These are phyloP conservation scores for Neoboletus subvelutipes DNA, from an alignment of 768 basidiomycete genomes.

Conservation along the genomic window DNA sequence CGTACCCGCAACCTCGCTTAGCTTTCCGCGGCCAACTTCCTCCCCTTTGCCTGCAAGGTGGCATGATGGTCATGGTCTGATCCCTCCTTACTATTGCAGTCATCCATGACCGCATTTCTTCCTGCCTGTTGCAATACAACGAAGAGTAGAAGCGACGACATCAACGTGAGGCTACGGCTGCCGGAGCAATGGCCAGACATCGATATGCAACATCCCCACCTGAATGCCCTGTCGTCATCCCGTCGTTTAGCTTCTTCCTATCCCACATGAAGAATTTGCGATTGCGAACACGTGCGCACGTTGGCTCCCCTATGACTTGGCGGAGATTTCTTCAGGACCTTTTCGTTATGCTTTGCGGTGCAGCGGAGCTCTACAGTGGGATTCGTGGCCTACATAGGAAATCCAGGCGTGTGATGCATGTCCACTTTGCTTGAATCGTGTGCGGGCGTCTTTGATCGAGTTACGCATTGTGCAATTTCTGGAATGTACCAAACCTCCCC, in stretches of 20 bases:
- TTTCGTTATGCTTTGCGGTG: constrained; percentile 24
- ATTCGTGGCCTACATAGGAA: constrained; percentile 20
- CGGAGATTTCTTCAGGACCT: constrained; percentile 22
- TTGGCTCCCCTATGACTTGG: constrained; percentile 18
- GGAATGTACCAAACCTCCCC: constrained; percentile 14
- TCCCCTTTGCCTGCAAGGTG: constrained; percentile 30
- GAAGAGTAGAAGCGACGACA: constrained; percentile 27
- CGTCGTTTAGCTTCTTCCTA: constrained; percentile 15
- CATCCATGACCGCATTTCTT: constrained; percentile 20
- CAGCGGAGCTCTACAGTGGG: constrained; percentile 11
- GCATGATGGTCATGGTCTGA: constrained; percentile 20
- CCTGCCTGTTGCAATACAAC: constrained; percentile 26
- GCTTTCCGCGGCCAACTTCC: constrained; percentile 21
- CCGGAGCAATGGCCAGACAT: constrained; percentile 22
- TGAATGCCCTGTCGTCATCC: constrained; percentile 7
- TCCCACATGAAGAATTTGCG: constrained; percentile 23
- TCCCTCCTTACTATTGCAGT: constrained; percentile 25
- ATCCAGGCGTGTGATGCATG: constrained; percentile 28
- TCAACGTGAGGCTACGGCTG: constrained; percentile 28
- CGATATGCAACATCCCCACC: constrained; percentile 21
- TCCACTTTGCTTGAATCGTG: constrained; percentile 13
- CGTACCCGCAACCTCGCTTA: constrained; percentile 29
- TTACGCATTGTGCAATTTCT: constrained; percentile 29
- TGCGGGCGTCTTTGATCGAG: constrained; percentile 17
- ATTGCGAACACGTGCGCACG: constrained; percentile 21